phyloP scores from a whole-genome alignment of 2,329 filamentous ascomycete species.

The Myriangium duriaei region DNA sequence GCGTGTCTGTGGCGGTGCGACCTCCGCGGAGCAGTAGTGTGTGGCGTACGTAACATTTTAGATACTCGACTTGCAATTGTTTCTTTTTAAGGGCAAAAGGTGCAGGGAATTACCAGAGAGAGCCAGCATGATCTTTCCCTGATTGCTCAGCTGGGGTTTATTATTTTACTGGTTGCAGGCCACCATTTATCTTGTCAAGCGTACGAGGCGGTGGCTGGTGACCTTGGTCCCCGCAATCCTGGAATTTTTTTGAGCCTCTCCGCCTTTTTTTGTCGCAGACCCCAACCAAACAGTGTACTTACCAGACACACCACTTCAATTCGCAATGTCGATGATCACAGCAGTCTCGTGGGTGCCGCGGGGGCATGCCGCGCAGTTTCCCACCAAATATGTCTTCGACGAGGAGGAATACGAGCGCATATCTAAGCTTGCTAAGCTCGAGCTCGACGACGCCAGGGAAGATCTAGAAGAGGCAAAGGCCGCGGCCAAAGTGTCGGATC shows the following conservation, averaged over 20 bases:
- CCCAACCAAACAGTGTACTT: no score
- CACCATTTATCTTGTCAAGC: no score
- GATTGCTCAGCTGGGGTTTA: no score
- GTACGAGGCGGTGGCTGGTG: not conserved
- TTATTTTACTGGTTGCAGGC: no score
- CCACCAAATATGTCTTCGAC: conserved; percentile 38
- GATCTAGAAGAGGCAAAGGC: conserved; percentile 59
- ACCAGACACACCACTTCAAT: conserved; percentile 1
- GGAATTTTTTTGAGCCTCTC: not conserved
- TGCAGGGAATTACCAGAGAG: no score
- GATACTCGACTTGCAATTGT: no score
- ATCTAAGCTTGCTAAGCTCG: conserved; percentile 41
- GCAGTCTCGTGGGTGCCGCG: conserved; percentile 42
- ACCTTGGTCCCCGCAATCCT: not conserved
- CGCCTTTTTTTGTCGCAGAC: no score
- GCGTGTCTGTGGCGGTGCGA: no score
- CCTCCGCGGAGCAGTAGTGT: no score
- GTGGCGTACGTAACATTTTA: no score
- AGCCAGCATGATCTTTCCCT: no score
- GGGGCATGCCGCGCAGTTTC: conserved; percentile 37
- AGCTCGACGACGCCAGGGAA: conserved; percentile 84
- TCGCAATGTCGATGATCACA: conserved; percentile 43
- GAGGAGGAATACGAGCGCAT: conserved; percentile 41
- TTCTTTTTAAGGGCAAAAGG: no score
- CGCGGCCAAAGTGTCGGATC: conserved; percentile 20